A percentile compares a stretch with the other conserved stretches of the same genome.
phyloP scores from a whole-genome alignment of 306 rosid genomes.

The Rosa chinensis region DNA sequence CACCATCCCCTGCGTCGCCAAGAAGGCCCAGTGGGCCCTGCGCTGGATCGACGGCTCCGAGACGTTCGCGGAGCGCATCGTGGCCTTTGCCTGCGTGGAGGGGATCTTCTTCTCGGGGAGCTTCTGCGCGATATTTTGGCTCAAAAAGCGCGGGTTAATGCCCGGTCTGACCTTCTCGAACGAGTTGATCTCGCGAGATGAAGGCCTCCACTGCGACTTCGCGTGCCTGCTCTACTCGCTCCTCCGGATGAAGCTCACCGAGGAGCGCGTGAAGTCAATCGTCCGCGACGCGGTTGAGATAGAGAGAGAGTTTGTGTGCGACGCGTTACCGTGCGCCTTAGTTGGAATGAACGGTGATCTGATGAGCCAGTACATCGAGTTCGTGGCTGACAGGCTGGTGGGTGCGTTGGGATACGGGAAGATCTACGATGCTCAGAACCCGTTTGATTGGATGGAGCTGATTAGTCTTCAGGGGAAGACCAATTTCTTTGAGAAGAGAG shows the following conservation, averaged over 20 bases:
- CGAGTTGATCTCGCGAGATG: slow-evolving; percentile 84
- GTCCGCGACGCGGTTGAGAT: slow-evolving; percentile 64
- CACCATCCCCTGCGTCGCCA: slow-evolving; percentile 66
- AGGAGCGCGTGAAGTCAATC: slow-evolving; percentile 59
- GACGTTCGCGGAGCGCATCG: slow-evolving; percentile 49
- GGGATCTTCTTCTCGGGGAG: slow-evolving; percentile 91
- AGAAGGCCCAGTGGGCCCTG: slow-evolving; percentile 74
- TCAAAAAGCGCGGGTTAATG: slow-evolving; percentile 85
- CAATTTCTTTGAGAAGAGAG: slow-evolving; percentile 84
- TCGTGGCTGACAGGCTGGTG: slow-evolving; percentile 75
- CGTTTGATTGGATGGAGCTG: slow-evolving; percentile 96
- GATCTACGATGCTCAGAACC: slow-evolving; percentile 60
- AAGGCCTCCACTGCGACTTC: slow-evolving; percentile 79
- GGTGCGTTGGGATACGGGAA: slow-evolving; percentile 60
- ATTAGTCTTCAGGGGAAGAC: slow-evolving; percentile 91
- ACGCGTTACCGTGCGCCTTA: slow-evolving; percentile 76
- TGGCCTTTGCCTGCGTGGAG: slow-evolving; percentile 85
- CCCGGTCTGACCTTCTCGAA: slow-evolving; percentile 80
- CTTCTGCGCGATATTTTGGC: slow-evolving; percentile 85
- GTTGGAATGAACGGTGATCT: slow-evolving; percentile 79
- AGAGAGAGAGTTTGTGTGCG: slow-evolving; percentile 81
- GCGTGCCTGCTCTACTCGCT: slow-evolving; percentile 68
- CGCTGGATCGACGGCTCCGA: slow-evolving; percentile 53
- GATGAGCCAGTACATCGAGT: slow-evolving; percentile 81
- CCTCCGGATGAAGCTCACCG: slow-evolving; percentile 42